phyloP scores from a whole-genome alignment of 2,329 filamentous ascomycete species.

The Aspergillus arachidicola region DNA sequence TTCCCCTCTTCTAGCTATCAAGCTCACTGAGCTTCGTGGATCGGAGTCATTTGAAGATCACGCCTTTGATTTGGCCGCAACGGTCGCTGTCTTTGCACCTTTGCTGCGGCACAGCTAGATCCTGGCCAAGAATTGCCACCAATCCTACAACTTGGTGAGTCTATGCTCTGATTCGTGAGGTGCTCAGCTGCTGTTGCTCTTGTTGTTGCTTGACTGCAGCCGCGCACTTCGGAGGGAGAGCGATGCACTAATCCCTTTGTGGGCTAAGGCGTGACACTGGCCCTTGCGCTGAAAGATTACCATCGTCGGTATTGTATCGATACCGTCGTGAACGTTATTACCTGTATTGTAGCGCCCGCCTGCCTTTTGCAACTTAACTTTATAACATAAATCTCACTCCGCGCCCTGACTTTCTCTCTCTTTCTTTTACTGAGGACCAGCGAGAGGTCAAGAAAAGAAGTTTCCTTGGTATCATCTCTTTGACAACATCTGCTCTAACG shows the following conservation, averaged over 20 bases:
- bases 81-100: neutral
- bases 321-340: neutral
- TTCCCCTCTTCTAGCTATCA: neutral
- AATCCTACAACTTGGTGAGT: conserved; percentile 6
- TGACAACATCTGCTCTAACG: neutral
- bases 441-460: neutral
- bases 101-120: neutral
- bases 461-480: neutral
- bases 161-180: conserved; percentile 12
- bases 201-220: conserved; percentile 13
- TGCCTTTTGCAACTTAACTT: conserved; percentile 2
- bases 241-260: conserved; percentile 9
- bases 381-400: conserved; percentile 9
- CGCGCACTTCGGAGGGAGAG: conserved; percentile 18
- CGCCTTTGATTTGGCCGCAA: neutral
- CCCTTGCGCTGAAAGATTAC: conserved; percentile 10
- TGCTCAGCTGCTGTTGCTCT: neutral
- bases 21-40: neutral
- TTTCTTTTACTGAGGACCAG: neutral
- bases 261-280: conserved; percentile 18
- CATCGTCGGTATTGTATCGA: conserved; percentile 8
- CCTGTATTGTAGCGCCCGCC: conserved; percentile 7
- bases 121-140: conserved; percentile 5
- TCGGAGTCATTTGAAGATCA: neutral
- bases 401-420: conserved; percentile 1